Evolutionary conservation across 768 basidiomycete species (phyloP).

Genomic region (Amylocystis lapponica): DNA sequence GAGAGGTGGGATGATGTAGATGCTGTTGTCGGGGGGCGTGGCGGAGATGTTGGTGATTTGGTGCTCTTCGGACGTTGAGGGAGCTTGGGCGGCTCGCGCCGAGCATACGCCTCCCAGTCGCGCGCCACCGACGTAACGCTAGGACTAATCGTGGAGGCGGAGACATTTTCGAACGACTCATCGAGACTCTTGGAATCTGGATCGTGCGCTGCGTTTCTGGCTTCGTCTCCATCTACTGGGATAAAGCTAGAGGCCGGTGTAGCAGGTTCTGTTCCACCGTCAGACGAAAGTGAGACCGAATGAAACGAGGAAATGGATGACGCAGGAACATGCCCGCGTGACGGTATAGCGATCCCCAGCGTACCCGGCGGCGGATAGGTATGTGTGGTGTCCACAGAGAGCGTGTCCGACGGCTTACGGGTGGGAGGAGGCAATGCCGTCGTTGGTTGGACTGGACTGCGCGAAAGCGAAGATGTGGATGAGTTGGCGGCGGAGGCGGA

Average conservation of each 20-base stretch:
- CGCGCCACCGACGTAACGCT: conserved; percentile 34
- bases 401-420: conserved; percentile 37
- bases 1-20: conserved; percentile 7
- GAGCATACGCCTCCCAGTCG: conserved; percentile 18
- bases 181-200: conserved; percentile 52
- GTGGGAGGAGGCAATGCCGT: conserved; percentile 3
- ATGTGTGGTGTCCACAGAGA: conserved; percentile 55
- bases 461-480: conserved; percentile 21
- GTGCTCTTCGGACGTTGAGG: conserved; percentile 21
- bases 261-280: conserved; percentile 33
- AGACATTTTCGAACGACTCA: conserved; percentile 71
- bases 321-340: conserved; percentile 45
- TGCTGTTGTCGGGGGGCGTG: neutral
- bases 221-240: no score
- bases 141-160: conserved; percentile 50
- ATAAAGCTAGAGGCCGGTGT: no score
- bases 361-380: conserved; percentile 46
- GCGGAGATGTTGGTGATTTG: conserved; percentile 4
- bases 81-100: conserved; percentile 24
- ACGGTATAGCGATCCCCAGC: conserved; percentile 21
- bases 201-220: no score
- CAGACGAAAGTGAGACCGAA: conserved; percentile 75
- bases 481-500: conserved; percentile 30
- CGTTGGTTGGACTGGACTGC: conserved; percentile 11
- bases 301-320: conserved; percentile 82